These are phyloP conservation scores for Fusarium cyanostomum DNA, from an alignment of 2,329 filamentous ascomycete species.

Conservation along the genomic window DNA sequence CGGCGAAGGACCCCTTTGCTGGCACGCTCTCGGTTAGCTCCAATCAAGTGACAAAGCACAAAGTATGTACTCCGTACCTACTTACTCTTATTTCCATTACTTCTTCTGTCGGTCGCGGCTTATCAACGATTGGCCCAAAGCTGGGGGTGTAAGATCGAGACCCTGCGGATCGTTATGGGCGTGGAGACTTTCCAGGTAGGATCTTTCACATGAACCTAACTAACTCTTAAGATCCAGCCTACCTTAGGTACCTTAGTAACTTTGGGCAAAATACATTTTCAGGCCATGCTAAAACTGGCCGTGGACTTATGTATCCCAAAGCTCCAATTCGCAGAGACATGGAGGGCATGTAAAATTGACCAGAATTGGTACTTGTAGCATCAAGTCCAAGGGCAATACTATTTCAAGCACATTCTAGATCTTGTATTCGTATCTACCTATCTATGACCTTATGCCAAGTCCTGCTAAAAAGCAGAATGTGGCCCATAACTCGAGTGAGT, in stretches of 20 bases:
- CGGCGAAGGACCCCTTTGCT: constrained; percentile 28
- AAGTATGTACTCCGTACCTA: not conserved
- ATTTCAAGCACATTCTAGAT: constrained; percentile 2
- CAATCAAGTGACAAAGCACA: not conserved
- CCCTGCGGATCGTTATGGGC: not conserved
- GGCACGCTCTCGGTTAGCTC: constrained; percentile 19
- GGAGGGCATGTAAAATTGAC: not conserved
- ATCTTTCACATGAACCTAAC: not conserved
- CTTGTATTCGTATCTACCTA: constrained; percentile 26
- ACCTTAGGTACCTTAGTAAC: too few species aligned
- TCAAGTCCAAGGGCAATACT: not conserved
- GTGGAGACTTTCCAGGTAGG: not conserved
- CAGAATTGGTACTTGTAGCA: not conserved
- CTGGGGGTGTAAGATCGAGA: constrained; percentile 1
- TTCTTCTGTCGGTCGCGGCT: not conserved
- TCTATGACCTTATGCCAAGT: constrained; percentile 31
- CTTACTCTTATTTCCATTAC: not conserved
- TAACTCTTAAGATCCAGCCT: too few species aligned
- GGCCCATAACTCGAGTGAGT: constrained; percentile 39
- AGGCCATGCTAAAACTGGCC: too few species aligned
- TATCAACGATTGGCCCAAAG: not conserved
- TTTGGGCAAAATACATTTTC: too few species aligned
- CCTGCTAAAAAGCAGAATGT: constrained; percentile 23
- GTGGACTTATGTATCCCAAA: too few species aligned
- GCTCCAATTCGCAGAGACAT: too few species aligned